A percentile compares a stretch with the other conserved stretches of the same genome.
phyloP scores from a whole-genome alignment of 805 yeast species.

The Nakazawaea pomicola region DNA sequence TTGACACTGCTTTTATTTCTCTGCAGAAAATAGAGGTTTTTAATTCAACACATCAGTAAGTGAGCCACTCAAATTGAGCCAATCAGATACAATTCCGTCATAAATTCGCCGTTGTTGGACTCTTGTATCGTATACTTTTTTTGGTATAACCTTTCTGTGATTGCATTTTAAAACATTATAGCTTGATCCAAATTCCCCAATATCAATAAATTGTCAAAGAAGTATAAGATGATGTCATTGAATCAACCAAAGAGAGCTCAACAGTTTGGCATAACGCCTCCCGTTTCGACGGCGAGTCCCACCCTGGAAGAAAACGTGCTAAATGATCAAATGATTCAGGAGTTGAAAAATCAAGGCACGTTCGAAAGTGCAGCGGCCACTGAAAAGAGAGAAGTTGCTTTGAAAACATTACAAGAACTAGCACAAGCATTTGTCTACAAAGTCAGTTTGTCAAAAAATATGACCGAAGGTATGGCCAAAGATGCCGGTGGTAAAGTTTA shows the following conservation, averaged over 20 bases:
- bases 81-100: too few relatives aligned
- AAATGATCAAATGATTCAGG: conserved; percentile 73
- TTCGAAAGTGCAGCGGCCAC: conserved; percentile 88
- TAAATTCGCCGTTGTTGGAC: too few relatives aligned
- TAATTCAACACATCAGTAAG: too few relatives aligned
- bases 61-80: too few relatives aligned
- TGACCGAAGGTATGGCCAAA: conserved; percentile 95
- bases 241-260: conserved; percentile 4
- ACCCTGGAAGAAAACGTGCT: conserved; percentile 71
- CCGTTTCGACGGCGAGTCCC: conserved; percentile 82
- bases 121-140: too few relatives aligned
- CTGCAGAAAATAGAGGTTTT: too few relatives aligned
- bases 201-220: too few relatives aligned
- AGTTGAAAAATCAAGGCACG: conserved; percentile 76
- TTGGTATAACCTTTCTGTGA: too few relatives aligned
- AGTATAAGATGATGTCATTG: too few relatives aligned
- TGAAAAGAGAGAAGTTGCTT: conserved; percentile 69
- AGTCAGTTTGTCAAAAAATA: conserved; percentile 77
- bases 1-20: too few relatives aligned
- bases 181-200: too few relatives aligned
- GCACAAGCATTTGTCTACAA: conserved; percentile 77
- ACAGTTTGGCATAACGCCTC: conserved; percentile 67
- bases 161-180: too few relatives aligned
- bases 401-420: conserved; percentile 65
- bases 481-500: conserved; percentile 99